Evolutionary conservation across 371 early-diverging fungal species (phyloP), one percentile per base, ranked within the genome.

Genomic region (Racocetra persica): DNA sequence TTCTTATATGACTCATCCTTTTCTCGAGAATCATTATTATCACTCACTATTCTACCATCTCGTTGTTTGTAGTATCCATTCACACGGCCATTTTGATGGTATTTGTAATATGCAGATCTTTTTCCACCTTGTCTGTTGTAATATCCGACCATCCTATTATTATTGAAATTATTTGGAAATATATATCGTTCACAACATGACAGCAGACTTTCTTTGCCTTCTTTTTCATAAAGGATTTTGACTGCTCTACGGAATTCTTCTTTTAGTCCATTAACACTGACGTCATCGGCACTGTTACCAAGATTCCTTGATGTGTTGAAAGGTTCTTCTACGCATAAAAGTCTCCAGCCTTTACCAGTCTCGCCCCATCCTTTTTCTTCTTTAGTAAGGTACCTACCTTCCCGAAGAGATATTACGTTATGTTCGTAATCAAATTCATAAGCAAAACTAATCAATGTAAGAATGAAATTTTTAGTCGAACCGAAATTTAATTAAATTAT

Each of bases 291-390:
- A 18, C 95, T 94, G 81, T 98, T 96, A 0, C 95, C 97, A 3
- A 98, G 87, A 80, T 98, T 98, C 55, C 96, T 88, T 57, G 90
- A 85, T 0, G 92, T 90, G 80, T 93, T 92, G 82, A 98, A 95
- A 1, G 97, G 97, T 82, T 96, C 96, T 82, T 98, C 97, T n/a
- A 97, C 91, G 83, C 97, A 95, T 22, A 97, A 85, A 55, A 92
- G 86, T 73, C 89, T 84, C 74, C 89, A 90, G 67, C 89, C 90
- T 80, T 82, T 90, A 67, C 86, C 88, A 62, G 84, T 91, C 4
- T 84, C 62, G 77, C 93, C 87, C 98, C 98, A 98, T 3, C 92
- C 94, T 84, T 97, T 97, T 67, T 93, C 91, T 51, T 81, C 85
- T 82, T 97, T 97, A 18, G 89, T 88, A 80, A 97, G 80, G 66